Evolutionary conservation across 2,329 filamentous ascomycete species (phyloP).

Genomic region (Clarireedia paspali): DNA sequence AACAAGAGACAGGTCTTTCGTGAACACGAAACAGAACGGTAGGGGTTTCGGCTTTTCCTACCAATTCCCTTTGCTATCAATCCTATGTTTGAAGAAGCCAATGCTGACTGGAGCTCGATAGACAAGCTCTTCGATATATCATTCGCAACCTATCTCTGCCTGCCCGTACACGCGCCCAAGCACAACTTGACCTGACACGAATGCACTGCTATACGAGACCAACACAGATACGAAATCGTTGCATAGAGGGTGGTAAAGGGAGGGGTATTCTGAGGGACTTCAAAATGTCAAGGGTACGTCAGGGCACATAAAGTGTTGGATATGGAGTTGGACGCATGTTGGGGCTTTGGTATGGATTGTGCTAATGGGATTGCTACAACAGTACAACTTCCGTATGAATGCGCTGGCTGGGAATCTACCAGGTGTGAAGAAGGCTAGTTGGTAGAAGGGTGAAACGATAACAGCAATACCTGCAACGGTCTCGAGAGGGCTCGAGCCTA

Average conservation of each 20-base stretch:
- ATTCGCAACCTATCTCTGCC: constrained; percentile 88
- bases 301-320: not conserved
- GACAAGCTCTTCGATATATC: constrained; percentile 88
- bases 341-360: not conserved
- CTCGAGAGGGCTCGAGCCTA: not conserved
- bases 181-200: constrained; percentile 84
- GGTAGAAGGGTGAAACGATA: constrained; percentile 50
- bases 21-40: constrained; percentile 79
- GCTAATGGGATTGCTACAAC: constrained; percentile 11
- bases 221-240: constrained; percentile 91
- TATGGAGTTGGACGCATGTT: not conserved
- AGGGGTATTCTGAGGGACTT: constrained; percentile 91
- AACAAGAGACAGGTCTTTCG: constrained; percentile 93
- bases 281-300: constrained; percentile 80
- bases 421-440: constrained; percentile 92
- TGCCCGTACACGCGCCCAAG: constrained; percentile 74
- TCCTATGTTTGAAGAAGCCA: not conserved
- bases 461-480: not conserved
- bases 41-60: constrained; percentile 3
- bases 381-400: constrained; percentile 92
- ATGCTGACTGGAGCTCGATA: constrained; percentile 31
- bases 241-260: constrained; percentile 83
- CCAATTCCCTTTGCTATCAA: not conserved
- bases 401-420: constrained; percentile 79
- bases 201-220: constrained; percentile 95